Conservation (phyloP, 2,329 filamentous ascomycete genomes). For the Cladosporium sp. region DNA sequence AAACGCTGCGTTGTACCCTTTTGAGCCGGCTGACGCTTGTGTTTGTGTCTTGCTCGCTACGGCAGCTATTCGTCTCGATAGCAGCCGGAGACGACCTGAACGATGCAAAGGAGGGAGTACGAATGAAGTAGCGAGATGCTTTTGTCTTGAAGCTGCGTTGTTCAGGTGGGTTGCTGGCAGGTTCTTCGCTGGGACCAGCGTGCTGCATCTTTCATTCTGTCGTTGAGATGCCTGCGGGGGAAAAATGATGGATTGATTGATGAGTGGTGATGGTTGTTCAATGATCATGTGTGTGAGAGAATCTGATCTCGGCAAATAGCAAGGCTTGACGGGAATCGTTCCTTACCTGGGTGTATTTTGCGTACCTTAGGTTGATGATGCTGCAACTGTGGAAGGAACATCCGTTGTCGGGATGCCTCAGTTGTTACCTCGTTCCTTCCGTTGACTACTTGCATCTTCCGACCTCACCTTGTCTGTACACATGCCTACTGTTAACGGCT, state of each 20-base stretch:
- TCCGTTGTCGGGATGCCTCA: too few species aligned
- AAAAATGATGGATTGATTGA: not conserved
- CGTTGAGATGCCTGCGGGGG: not conserved
- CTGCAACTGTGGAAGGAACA: too few species aligned
- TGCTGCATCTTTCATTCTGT: constrained; percentile 8
- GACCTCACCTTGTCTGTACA: too few species aligned
- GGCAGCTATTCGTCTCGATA: not conserved
- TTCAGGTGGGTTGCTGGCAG: not conserved
- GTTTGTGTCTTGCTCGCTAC: not conserved
- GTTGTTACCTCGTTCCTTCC: too few species aligned
- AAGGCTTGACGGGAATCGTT: too few species aligned
- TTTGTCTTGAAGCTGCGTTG: constrained; percentile 5
- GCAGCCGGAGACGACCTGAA: constrained; percentile 2
- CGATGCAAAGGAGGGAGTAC: constrained; percentile 7
- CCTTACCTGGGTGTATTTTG: too few species aligned
- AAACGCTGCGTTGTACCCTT: not conserved
- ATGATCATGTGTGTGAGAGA: too few species aligned
- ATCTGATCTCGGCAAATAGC: too few species aligned
- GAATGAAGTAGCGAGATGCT: constrained; percentile 7
- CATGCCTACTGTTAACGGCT: too few species aligned
- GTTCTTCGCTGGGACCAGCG: not conserved
- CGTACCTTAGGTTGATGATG: too few species aligned
- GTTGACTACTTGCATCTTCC: too few species aligned
- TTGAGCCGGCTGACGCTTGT: not conserved
- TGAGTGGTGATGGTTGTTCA: not conserved